Evolutionary conservation across 805 yeast species (phyloP), one percentile per base, ranked within the genome.

Genomic region (Pichia nanzhaoensis): DNA sequence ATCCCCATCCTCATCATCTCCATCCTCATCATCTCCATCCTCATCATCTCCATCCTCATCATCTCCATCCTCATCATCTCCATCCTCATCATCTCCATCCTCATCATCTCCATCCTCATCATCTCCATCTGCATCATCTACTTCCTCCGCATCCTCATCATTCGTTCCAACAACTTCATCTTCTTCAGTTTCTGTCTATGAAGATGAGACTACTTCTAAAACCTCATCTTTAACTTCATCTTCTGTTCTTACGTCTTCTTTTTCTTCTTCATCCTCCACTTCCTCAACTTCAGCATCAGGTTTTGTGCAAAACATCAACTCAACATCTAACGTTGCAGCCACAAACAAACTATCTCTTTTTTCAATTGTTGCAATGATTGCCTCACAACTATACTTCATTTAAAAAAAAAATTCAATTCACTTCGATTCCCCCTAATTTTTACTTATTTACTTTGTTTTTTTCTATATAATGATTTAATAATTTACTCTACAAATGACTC

Each of bases 301-400:
- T 24, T 42, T 44, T 32, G 24, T 49, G 38, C 39, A 42, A 33
- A 20, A 35, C 32, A 18, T n/a, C 16, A 31, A 34, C 21, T 28
- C 50, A 14, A 19, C 44, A 9, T 12, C 30, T 9, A 36, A 34
- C 30, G 17, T 30, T 19, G 31, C 21, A 22, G 9, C 21, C 10
- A 14, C 42, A 17, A 27, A 34, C 22, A 9, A 13, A 12, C 19
- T 32, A 8, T 43, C 50, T 16, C 4, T 43, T 13, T 12, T 34
- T 12, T 30, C 39, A 17, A 5, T 27, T n/a, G 6, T 43, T 20
- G 32, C 38, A 8, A 10, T 41, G 24, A 17, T 46, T 10, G 35
- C 34, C 2, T 46, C 42, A n/a, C 10, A 28, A 8, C n/a, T 46
- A 3, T 41, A 24, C 42, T 31, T 46, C 28, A 34, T 46, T 18